phyloP scores from a whole-genome alignment of 192 early-diverging fungal genomes.

The Umbelopsis sp. region DNA sequence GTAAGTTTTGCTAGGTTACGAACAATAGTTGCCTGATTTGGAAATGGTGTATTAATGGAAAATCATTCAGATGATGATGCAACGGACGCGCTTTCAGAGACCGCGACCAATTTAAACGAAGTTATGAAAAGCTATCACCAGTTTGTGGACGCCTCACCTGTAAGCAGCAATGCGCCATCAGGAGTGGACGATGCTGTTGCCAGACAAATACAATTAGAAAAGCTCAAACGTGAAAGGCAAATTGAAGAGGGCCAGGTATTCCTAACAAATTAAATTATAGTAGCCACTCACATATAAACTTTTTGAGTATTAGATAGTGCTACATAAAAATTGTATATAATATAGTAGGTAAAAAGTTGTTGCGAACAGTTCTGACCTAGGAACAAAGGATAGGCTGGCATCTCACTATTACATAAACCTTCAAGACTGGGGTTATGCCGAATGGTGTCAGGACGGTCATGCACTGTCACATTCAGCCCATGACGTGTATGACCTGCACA shows the following conservation, averaged over 20 bases:
- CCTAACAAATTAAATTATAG: not conserved
- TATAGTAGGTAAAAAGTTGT: too few relatives aligned
- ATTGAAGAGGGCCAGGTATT: slow-evolving; percentile 11
- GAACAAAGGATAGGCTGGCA: too few relatives aligned
- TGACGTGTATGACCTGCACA: too few relatives aligned
- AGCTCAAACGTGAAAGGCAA: slow-evolving; percentile 19
- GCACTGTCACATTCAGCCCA: too few relatives aligned
- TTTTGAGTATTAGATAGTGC: too few relatives aligned
- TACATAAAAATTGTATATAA: too few relatives aligned
- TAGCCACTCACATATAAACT: too few relatives aligned
- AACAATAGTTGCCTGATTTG: not conserved
- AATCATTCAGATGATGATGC: not conserved
- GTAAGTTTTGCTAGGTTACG: not conserved
- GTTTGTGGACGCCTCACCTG: not conserved
- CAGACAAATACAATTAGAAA: slow-evolving; percentile 3
- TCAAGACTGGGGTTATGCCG: too few relatives aligned
- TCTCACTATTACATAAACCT: too few relatives aligned
- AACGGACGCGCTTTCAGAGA: slow-evolving; percentile 2
- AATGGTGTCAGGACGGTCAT: too few relatives aligned
- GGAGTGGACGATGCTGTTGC: not conserved
- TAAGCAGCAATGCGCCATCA: not conserved
- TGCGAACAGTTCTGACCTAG: too few relatives aligned
- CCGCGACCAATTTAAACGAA: slow-evolving; percentile 3
- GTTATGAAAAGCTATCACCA: slow-evolving; percentile 16
- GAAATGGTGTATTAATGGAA: not conserved